Conservation (phyloP, 345 rosid species). For the Eucalyptus marginata region DNA sequence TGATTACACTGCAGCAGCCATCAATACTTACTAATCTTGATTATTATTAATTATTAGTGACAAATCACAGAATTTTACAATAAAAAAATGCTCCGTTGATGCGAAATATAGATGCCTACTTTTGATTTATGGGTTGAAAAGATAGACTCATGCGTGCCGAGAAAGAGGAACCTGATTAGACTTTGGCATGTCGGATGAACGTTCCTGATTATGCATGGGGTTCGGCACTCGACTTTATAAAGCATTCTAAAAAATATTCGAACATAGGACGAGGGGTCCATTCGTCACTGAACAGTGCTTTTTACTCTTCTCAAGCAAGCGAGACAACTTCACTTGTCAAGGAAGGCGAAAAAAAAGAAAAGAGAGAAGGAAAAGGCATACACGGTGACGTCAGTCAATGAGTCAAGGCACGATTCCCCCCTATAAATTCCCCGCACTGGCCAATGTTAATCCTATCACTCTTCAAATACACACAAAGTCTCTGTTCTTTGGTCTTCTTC, state of each 20-base stretch:
- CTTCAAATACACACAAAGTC: not conserved
- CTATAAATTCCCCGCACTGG: not conserved
- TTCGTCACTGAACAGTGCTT: not conserved
- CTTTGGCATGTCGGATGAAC: not conserved
- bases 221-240: not conserved
- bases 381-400: not conserved
- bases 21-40: not conserved
- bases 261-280: not conserved
- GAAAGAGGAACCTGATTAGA: not conserved
- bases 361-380: not conserved
- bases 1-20: not conserved
- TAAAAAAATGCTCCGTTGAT: not conserved
- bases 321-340: not conserved
- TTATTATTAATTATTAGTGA: not conserved
- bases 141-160: not conserved
- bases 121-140: not conserved
- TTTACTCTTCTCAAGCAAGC: not conserved
- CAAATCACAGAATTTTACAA: not conserved
- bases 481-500: not conserved
- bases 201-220: not conserved
- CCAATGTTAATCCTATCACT: not conserved
- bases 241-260: not conserved
- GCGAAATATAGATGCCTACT: not conserved
- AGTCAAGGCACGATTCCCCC: not conserved
- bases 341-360: not conserved